phyloP scores from a whole-genome alignment of 2,329 filamentous ascomycete genomes.

The Fusarium stilboides region DNA sequence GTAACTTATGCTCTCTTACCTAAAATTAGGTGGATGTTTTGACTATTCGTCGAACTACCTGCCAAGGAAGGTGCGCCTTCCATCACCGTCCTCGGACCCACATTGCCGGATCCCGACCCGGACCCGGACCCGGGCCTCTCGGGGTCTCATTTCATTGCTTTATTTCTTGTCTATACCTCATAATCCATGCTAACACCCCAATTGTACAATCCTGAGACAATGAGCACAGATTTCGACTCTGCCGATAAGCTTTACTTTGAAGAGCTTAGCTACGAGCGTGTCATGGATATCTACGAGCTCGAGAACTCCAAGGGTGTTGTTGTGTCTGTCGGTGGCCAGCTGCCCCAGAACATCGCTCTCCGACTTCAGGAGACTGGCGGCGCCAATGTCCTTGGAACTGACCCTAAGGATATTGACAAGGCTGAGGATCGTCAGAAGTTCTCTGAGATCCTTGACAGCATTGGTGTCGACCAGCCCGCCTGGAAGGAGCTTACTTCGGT shows the following conservation, averaged over 20 bases:
- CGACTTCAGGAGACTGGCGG: slow-evolving; percentile 92
- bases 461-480: slow-evolving; percentile 95
- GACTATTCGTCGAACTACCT: no score
- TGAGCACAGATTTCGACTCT: slow-evolving; percentile 86
- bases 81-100: no score
- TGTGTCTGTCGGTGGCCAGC: slow-evolving; percentile 94
- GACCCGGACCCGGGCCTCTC: neutral
- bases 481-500: slow-evolving; percentile 98
- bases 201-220: slow-evolving; percentile 89
- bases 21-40: no score
- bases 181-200: slow-evolving; percentile 9
- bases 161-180: no score
- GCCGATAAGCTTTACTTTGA: slow-evolving; percentile 97
- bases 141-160: neutral
- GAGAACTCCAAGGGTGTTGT: slow-evolving; percentile 89
- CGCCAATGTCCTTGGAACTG: slow-evolving; percentile 91
- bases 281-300: slow-evolving; percentile 99
- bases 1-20: no score
- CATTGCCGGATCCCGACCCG: neutral
- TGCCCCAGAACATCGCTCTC: slow-evolving; percentile 97
- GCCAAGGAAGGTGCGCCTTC: no score
- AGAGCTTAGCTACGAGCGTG: slow-evolving; percentile 95
- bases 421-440: slow-evolving; percentile 99
- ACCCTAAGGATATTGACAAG: slow-evolving; percentile 96
- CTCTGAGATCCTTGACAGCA: slow-evolving; percentile 96